Conservation (phyloP, 805 yeast genomes). For the Spathaspora girioi region DNA sequence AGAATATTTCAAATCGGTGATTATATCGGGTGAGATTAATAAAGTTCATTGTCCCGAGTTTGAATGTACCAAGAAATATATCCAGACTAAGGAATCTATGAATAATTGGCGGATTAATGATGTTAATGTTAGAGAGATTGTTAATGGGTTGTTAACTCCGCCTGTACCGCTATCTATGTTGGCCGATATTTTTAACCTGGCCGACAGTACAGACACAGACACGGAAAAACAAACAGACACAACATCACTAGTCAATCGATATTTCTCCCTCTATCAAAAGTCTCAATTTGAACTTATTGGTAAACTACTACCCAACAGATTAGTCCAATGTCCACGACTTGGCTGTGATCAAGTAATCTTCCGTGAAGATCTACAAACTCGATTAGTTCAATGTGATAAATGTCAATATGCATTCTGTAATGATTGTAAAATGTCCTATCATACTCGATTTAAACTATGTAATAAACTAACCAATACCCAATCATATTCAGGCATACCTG, state of each 20-base stretch:
- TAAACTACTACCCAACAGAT: constrained; percentile 44
- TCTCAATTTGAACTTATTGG: constrained; percentile 42
- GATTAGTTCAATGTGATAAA: constrained; percentile 44
- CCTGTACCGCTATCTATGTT: constrained; percentile 36
- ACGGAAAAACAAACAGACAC: no score
- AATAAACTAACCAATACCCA: constrained; percentile 14
- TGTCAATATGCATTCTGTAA: constrained; percentile 56
- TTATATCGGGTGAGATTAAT: constrained; percentile 46
- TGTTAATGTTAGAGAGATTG: constrained; percentile 19
- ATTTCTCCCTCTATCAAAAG: constrained; percentile 30
- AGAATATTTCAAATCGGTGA: constrained; percentile 39
- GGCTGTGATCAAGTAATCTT: constrained; percentile 45
- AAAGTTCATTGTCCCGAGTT: constrained; percentile 58
- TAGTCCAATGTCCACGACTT: constrained; percentile 48
- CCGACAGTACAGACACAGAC: constrained; percentile 8
- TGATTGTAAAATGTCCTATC: constrained; percentile 59
- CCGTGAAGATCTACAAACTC: constrained; percentile 42
- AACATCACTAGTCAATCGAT: constrained; percentile 27
- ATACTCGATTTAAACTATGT: constrained; percentile 50
- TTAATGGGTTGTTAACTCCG: constrained; percentile 36
- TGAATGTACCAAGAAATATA: constrained; percentile 34
- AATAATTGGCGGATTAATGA: constrained; percentile 16
- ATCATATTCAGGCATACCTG: constrained; percentile 24
- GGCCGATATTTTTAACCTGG: constrained; percentile 19
- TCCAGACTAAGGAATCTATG: constrained; percentile 12